Evolutionary conservation across 108 stramenopile genomes (phyloP), one percentile per base, ranked within the genome.

Genomic region (Seminavis robusta): DNA sequence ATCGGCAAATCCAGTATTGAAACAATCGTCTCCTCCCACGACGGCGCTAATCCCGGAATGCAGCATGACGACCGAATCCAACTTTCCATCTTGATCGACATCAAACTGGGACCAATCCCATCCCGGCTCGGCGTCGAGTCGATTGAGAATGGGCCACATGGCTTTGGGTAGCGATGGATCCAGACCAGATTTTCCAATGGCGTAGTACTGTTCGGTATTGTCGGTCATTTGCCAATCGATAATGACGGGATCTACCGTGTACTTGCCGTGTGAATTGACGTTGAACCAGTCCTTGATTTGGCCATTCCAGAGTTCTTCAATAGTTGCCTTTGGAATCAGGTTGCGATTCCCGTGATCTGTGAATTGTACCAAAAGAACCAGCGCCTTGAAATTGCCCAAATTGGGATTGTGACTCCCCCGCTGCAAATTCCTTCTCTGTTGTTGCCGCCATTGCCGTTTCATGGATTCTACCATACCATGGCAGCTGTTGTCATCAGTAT

Each of bases 11-110:
- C n/a, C n/a, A n/a, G n/a, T 68, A 21, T 10, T 40, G 20, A 25
- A 38, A 32, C 79, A 75, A 50, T 77, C 75, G 11, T 4, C 17
- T 11, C 74, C 72, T 4, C 63, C 74, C 10, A 52, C 47, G 39
- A 65, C 7, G 19, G 48, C 17, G 29, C 6, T 9, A 26, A 26
- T 16, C 17, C 48, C 48, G 21, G 48, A 50, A 50, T 50, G 48
- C n/a, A 50, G 17, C 7, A 50, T 27, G 4, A 50, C 21, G 9
- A 50, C 17, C 28, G 24, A 23, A 26, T 50, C 48, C 17, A 50
- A 31, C 7, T 30, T 31, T 6, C 17, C 17, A 50, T 50, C 48
- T 4, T 9, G 4, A 26, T 50, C 48, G 25, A 10, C 5, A 31
- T 50, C 48, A 50, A 50, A 50, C 6, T 50, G 31, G 16, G 46